Percentiles rank a stretch among this genome's conserved stretches.
Conservation (phyloP, 116 monocot genomes). For the Iris pallida region DNA sequence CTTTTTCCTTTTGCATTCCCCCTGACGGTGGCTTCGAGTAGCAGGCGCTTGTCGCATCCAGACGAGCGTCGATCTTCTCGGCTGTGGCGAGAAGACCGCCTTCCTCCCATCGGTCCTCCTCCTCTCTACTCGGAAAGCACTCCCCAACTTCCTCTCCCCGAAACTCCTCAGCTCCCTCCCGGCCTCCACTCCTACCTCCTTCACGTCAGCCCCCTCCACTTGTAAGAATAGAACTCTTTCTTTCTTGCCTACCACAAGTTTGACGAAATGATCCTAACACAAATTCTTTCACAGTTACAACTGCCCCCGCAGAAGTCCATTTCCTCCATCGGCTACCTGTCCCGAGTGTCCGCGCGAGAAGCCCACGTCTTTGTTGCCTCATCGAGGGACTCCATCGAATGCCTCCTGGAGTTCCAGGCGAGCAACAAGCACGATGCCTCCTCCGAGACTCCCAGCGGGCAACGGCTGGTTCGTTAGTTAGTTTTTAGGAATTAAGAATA, state of each 20-base stretch:
- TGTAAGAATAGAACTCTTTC: slow-evolving; percentile 34
- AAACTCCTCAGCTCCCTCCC: slow-evolving; percentile 63
- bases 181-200: slow-evolving; percentile 67
- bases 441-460: slow-evolving; percentile 85
- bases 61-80: no score
- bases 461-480: slow-evolving; percentile 56
- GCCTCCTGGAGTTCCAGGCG: slow-evolving; percentile 51
- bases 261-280: not conserved
- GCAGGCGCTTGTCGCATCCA: no score
- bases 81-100: no score
- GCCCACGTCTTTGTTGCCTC: slow-evolving; percentile 63
- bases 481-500: not conserved
- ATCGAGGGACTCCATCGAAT: slow-evolving; percentile 76
- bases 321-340: slow-evolving; percentile 67
- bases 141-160: slow-evolving; percentile 71
- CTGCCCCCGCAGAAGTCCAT: slow-evolving; percentile 59
- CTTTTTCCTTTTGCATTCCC: no score
- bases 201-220: slow-evolving; percentile 82
- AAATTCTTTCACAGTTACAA: slow-evolving; percentile 54
- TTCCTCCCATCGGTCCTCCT: slow-evolving; percentile 81
- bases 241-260: not conserved
- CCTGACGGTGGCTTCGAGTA: no score
- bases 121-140: slow-evolving; percentile 69
- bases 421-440: slow-evolving; percentile 81
- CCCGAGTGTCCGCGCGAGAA: slow-evolving; percentile 65